phyloP scores from a whole-genome alignment of 2,329 filamentous ascomycete species.

The Scortechinia acanthostroma region DNA sequence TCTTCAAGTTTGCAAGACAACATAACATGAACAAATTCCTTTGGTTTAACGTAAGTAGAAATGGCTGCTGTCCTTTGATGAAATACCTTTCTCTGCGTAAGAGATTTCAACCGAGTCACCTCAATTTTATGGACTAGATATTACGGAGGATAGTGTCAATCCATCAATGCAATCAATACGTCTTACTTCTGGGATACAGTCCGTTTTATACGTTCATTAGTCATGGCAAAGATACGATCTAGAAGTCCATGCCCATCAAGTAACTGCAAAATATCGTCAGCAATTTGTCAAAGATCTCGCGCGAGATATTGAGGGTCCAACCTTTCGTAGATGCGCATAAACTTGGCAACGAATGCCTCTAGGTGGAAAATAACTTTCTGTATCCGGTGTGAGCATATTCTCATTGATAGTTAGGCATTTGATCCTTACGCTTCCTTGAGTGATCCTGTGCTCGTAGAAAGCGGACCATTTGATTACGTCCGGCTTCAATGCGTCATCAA shows the following conservation, averaged over 20 bases:
- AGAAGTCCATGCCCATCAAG: slow-evolving; percentile 68
- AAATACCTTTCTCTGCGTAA: too few species aligned
- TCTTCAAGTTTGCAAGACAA: too few species aligned
- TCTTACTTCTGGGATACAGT: too few species aligned
- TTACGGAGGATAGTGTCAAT: too few species aligned
- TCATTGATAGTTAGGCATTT: background rate
- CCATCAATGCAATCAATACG: too few species aligned
- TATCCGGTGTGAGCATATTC: background rate
- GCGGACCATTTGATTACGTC: slow-evolving; percentile 94
- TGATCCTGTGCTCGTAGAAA: slow-evolving; percentile 93
- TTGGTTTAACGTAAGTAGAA: too few species aligned
- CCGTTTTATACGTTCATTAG: slow-evolving; percentile 1
- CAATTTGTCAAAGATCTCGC: too few species aligned
- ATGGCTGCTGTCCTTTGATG: too few species aligned
- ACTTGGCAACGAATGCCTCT: slow-evolving; percentile 96
- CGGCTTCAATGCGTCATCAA: slow-evolving; percentile 82
- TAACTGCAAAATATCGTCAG: slow-evolving; percentile 38
- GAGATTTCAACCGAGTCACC: too few species aligned
- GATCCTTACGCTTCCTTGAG: slow-evolving; percentile 54
- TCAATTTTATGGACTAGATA: too few species aligned
- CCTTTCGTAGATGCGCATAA: slow-evolving; percentile 94
- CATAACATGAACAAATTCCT: too few species aligned
- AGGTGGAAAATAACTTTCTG: slow-evolving; percentile 92
- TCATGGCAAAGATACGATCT: background rate
- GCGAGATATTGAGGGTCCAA: background rate